A percentile compares a stretch with the other conserved stretches of the same genome.
These are phyloP conservation scores for Marsdenia floribunda DNA, from an alignment of 257 asterid genomes.

Conservation along the genomic window DNA sequence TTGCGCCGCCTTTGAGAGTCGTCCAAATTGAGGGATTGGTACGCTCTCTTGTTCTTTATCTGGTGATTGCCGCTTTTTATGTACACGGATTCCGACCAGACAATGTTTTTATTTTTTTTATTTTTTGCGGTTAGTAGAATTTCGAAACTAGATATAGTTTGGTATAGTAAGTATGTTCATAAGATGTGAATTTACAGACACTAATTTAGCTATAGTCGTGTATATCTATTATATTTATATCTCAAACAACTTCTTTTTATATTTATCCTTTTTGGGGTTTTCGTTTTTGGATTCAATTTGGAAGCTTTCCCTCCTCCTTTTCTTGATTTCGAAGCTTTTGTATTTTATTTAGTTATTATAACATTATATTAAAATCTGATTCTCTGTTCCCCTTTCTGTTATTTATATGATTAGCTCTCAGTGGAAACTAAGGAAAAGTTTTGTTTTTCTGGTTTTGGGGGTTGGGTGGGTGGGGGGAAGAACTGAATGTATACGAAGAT, in stretches of 20 bases:
- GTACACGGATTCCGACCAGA: not conserved
- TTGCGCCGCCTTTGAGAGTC: slow-evolving; percentile 76
- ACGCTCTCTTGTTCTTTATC: not conserved
- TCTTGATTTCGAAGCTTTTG: not conserved
- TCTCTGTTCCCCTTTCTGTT: too few relatives aligned
- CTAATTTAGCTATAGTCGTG: not conserved
- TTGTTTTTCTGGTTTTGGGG: too few relatives aligned
- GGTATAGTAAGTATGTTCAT: not conserved
- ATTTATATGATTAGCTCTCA: too few relatives aligned
- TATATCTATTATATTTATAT: not conserved
- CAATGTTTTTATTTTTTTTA: too few relatives aligned
- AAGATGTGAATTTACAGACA: not conserved
- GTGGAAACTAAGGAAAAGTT: too few relatives aligned
- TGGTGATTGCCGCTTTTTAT: not conserved
- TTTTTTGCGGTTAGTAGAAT: not conserved
- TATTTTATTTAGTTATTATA: too few relatives aligned
- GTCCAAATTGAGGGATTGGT: slow-evolving; percentile 99
- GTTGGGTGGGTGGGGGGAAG: too few relatives aligned
- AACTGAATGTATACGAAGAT: not conserved
- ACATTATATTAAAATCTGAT: too few relatives aligned
- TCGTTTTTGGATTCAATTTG: not conserved
- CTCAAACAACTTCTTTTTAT: not conserved
- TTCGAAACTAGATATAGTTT: not conserved
- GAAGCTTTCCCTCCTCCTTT: not conserved
- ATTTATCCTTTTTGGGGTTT: not conserved